Base-by-base conservation (phyloP, 2,329 filamentous ascomycete genomes). In the Arthrobotrys entomopaga region DNA sequence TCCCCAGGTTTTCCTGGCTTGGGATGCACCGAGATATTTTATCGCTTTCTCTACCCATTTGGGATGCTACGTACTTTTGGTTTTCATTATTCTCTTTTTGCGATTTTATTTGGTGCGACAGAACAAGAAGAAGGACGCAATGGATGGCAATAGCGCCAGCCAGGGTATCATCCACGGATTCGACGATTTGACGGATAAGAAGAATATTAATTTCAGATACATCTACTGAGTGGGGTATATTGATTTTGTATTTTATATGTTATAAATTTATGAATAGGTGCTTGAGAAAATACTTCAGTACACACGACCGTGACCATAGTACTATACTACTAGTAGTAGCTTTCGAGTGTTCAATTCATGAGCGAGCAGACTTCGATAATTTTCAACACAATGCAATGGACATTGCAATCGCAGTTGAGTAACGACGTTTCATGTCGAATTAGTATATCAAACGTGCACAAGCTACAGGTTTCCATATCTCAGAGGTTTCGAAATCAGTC, bases 31-130 rank as follows among this genome's bases (percentile, higher is more conserved):
- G 0, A 84, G 86, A 7, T 92, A 91, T 80, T 87, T 88, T 78
- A 90, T 87, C 73, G 90, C 90, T 0, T 90, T 91, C 72, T 84
- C 87, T 4, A 89, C 88, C 0, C 89, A 91, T 77, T 82, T 92
- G 7, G 89, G 87, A 13, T 91, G 90, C 81, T 91, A 91, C 80
- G 81, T 83, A 0, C 81, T 87, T 26, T 83, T 91, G 22, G 86
- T 89, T 0, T 26, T 87, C 2, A 84, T 87, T 3, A 84, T 90
- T 19, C 59, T 87, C 1, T 84, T 82, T 74, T 82, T 91, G 77
- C 83, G 89, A 20, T 88, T 85, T 81, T 84, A 89, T 72, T 83
- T 90, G 15, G 81, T 78, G 6, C 78, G 81, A 1, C 83, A 89
- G 81, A 91, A 91, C 77, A 78, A 76, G 70, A 66, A 61, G 19